These are phyloP conservation scores for Pseudogymnoascus sp. DNA, from an alignment of 2,329 filamentous ascomycete species.

Conservation along the genomic window DNA sequence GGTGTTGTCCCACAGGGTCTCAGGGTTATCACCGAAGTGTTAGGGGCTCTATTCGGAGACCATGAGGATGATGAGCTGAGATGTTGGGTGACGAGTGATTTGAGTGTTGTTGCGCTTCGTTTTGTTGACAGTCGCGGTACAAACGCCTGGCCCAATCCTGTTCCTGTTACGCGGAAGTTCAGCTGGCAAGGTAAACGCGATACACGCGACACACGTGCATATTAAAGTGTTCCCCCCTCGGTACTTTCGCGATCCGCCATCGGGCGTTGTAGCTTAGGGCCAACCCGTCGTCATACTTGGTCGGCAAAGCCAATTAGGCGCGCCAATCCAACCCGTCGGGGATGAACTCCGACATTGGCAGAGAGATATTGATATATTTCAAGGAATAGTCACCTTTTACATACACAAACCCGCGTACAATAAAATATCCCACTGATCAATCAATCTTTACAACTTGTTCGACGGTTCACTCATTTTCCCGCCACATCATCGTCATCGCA, in stretches of 20 bases:
- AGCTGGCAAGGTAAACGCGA: constrained; percentile 10
- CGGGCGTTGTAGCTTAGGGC: constrained; percentile 6
- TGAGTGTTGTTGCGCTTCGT: neutral
- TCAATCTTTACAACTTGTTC: neutral
- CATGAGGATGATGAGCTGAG: constrained; percentile 3
- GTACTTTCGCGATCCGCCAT: constrained; percentile 5
- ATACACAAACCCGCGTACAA: neutral
- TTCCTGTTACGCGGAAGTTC: constrained; percentile 10
- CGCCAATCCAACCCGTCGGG: constrained; percentile 5
- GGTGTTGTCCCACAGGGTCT: constrained; percentile 6
- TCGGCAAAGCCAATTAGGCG: constrained; percentile 8
- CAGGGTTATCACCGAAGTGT: constrained; percentile 3
- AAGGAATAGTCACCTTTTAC: neutral
- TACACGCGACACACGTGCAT: constrained; percentile 10
- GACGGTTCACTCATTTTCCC: constrained; percentile 4
- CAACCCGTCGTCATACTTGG: constrained; percentile 7
- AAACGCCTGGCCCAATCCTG: constrained; percentile 7
- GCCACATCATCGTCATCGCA: constrained; percentile 1
- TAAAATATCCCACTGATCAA: constrained; percentile 1
- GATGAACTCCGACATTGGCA: constrained; percentile 7
- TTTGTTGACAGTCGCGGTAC: constrained; percentile 8
- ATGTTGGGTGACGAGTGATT: constrained; percentile 6
- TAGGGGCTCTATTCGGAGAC: constrained; percentile 8
- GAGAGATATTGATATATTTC: constrained; percentile 9
- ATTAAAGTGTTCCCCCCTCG: constrained; percentile 6